A percentile compares a stretch with the other conserved stretches of the same genome.
Evolutionary conservation across 257 asterid species (phyloP).

Genomic region (Solanum habrochaites): DNA sequence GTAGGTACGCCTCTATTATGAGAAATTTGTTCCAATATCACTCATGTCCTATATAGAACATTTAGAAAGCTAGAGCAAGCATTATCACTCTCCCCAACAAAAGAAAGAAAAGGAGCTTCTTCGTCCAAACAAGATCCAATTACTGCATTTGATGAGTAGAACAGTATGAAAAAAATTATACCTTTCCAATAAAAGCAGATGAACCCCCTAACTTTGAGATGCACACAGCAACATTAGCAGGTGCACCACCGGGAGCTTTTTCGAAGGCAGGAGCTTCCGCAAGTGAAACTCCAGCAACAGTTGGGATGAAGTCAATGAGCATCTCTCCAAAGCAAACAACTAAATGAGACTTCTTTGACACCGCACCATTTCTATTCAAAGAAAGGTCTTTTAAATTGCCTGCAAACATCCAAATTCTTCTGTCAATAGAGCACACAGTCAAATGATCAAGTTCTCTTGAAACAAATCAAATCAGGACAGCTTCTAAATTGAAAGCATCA

Average conservation of each 20-base stretch:
- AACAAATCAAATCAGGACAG: background rate
- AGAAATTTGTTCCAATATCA: background rate
- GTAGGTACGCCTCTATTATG: background rate
- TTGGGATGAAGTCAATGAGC: constrained; percentile 92
- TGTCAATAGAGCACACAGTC: background rate
- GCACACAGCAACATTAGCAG: constrained; percentile 90
- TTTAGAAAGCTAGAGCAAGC: background rate
- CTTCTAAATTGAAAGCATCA: background rate
- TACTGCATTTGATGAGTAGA: background rate
- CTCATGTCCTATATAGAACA: background rate
- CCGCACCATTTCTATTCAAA: constrained; percentile 22
- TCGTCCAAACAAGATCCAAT: background rate
- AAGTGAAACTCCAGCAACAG: constrained; percentile 74
- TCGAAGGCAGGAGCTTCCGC: constrained; percentile 87
- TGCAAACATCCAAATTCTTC: constrained; percentile 14
- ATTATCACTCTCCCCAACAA: background rate
- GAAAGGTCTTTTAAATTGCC: constrained; percentile 42
- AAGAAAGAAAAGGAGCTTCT: background rate
- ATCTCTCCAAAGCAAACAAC: constrained; percentile 88
- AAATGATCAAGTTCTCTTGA: background rate
- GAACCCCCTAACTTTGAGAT: constrained; percentile 75
- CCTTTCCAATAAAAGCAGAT: constrained; percentile 93
- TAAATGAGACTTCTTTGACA: constrained; percentile 21
- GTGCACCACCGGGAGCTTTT: constrained; percentile 93
- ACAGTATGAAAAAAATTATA: constrained; percentile 6